These are phyloP conservation scores for Lachancea sp. DNA, from an alignment of 805 yeast genomes.

Conservation along the genomic window DNA sequence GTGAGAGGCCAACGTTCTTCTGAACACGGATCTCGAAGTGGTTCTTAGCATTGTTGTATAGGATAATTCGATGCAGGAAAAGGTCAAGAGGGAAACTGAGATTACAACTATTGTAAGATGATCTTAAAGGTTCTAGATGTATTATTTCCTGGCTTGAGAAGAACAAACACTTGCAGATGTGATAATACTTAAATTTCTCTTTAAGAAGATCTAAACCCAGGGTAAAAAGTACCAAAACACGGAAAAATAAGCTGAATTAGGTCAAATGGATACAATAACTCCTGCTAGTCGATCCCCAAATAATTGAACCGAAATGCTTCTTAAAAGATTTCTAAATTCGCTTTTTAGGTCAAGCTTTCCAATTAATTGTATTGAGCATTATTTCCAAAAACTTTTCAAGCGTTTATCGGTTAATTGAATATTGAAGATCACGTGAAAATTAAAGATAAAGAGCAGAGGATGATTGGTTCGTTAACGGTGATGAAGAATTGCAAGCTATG, in stretches of 20 bases:
- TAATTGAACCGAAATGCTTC: neutral
- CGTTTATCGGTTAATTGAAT: neutral
- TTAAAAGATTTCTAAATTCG: too few species aligned
- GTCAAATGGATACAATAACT: too few species aligned
- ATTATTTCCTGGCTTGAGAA: too few species aligned
- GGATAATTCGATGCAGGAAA: neutral
- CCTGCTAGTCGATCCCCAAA: too few species aligned
- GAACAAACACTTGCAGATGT: neutral
- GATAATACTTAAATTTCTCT: neutral
- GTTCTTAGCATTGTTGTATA: slow-evolving; percentile 19
- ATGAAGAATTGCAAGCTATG: neutral
- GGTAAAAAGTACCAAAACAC: too few species aligned
- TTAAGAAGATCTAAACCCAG: too few species aligned
- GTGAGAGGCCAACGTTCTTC: slow-evolving; percentile 24
- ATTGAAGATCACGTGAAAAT: slow-evolving; percentile 1
- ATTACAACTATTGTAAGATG: too few species aligned
- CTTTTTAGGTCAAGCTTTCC: too few species aligned
- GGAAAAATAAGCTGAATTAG: too few species aligned
- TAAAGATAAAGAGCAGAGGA: slow-evolving; percentile 1
- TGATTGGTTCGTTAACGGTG: slow-evolving; percentile 8
- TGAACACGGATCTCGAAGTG: slow-evolving; percentile 19
- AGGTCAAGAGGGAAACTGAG: neutral
- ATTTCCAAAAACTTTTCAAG: slow-evolving; percentile 1
- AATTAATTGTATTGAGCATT: too few species aligned
- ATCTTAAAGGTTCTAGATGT: too few species aligned